A percentile compares a stretch with the other conserved stretches of the same genome.
These are phyloP conservation scores for Pinus tabuliformis DNA, from an alignment of 75 land plant genomes.

Conservation along the genomic window DNA sequence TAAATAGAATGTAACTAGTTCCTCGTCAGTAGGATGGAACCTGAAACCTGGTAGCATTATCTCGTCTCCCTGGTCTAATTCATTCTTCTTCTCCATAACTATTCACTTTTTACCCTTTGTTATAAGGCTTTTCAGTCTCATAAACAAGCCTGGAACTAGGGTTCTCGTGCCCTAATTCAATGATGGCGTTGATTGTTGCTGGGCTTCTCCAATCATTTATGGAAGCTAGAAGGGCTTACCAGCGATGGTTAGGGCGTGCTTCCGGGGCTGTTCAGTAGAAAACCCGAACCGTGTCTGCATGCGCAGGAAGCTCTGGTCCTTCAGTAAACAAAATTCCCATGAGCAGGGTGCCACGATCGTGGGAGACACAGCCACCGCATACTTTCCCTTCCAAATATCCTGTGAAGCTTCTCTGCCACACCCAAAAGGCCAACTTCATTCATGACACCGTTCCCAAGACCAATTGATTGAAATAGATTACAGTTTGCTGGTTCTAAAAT, in stretches of 20 bases:
- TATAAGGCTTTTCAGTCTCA: not conserved
- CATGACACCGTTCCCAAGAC: no score
- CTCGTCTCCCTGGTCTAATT: slow-evolving; percentile 18
- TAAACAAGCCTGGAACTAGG: not conserved
- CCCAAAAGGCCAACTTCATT: no score
- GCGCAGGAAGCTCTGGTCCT: not conserved
- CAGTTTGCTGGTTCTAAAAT: no score
- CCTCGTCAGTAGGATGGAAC: slow-evolving; percentile 76
- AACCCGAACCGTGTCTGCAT: slow-evolving; percentile 1
- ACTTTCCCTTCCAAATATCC: not conserved
- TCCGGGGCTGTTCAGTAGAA: not conserved
- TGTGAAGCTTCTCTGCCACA: no score
- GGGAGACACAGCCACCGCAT: slow-evolving; percentile 5
- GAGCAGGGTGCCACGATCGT: not conserved
- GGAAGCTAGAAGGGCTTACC: not conserved
- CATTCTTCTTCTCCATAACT: not conserved
- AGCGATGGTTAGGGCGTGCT: not conserved
- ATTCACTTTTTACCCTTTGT: not conserved
- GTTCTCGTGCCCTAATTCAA: not conserved
- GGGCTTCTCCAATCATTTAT: not conserved
- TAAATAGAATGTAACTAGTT: slow-evolving; percentile 63
- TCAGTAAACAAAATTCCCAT: not conserved
- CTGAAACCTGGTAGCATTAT: slow-evolving; percentile 58
- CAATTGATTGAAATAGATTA: no score
- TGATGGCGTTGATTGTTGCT: not conserved